Percentiles rank a stretch among this genome's conserved stretches.
These are phyloP conservation scores for Schizothecium vesticola DNA, from an alignment of 495 filamentous ascomycete species.

Conservation along the genomic window DNA sequence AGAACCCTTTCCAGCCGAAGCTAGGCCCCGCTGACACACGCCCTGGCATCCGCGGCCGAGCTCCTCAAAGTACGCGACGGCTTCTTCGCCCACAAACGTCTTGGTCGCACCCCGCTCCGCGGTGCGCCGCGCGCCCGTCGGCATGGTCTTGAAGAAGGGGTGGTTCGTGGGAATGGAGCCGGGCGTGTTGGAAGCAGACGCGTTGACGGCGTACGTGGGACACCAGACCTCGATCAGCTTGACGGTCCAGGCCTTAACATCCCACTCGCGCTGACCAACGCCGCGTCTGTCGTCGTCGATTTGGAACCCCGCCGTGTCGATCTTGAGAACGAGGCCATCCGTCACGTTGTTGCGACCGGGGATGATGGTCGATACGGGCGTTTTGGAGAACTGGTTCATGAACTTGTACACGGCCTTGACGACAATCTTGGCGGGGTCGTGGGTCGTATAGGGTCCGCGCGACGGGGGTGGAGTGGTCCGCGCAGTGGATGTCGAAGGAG, in stretches of 20 bases:
- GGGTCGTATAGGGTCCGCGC: conserved; percentile 69
- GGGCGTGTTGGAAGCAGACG: conserved; percentile 30
- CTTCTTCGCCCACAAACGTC: conserved; percentile 53
- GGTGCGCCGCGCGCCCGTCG: conserved; percentile 30
- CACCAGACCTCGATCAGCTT: conserved; percentile 89
- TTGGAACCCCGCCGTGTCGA: conserved; percentile 87
- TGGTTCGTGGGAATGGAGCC: conserved; percentile 35
- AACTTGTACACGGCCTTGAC: conserved; percentile 88
- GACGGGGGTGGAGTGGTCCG: conserved; percentile 80
- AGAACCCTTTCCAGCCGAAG: conserved; percentile 24
- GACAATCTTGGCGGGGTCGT: conserved; percentile 90
- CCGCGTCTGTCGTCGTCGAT: conserved; percentile 90
- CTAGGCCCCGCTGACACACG: conserved; percentile 45
- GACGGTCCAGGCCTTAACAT: conserved; percentile 95
- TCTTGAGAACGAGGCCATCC: conserved; percentile 77
- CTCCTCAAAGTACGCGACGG: conserved; percentile 53
- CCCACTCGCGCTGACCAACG: conserved; percentile 91
- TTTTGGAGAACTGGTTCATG: conserved; percentile 74
- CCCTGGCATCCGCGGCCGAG: conserved; percentile 58
- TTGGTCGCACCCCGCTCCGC: conserved; percentile 44
- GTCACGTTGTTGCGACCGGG: conserved; percentile 70
- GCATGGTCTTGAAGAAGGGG: conserved; percentile 35
- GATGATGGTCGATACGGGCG: conserved; percentile 74
- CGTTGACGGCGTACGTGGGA: conserved; percentile 45
- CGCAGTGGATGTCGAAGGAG: conserved; percentile 74